These are phyloP conservation scores for Neurospora sublineolata DNA, from an alignment of 495 filamentous ascomycete species.

Conservation along the genomic window DNA sequence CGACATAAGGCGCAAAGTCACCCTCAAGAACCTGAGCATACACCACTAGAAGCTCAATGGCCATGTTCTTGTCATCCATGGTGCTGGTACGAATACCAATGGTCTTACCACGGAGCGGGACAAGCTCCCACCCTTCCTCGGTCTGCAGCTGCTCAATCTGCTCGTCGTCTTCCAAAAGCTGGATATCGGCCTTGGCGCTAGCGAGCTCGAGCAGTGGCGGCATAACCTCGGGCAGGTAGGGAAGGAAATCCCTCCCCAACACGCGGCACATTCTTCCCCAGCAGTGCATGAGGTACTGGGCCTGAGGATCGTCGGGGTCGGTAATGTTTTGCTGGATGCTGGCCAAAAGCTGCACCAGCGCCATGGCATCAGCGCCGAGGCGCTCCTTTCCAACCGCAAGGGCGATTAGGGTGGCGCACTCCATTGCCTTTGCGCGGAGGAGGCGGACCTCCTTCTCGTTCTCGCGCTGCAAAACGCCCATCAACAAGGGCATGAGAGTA, in stretches of 20 bases:
- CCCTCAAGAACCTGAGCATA: slow-evolving; percentile 91
- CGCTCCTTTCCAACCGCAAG: slow-evolving; percentile 88
- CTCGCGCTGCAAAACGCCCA: slow-evolving; percentile 76
- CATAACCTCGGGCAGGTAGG: slow-evolving; percentile 87
- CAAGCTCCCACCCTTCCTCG: slow-evolving; percentile 96
- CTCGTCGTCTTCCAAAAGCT: slow-evolving; percentile 90
- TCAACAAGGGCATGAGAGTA: slow-evolving; percentile 85
- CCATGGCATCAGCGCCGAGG: slow-evolving; percentile 76
- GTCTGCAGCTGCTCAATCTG: slow-evolving; percentile 85
- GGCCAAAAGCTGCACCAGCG: slow-evolving; percentile 74
- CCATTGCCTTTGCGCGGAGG: slow-evolving; percentile 96
- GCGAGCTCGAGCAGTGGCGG: slow-evolving; percentile 85
- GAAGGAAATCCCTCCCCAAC: slow-evolving; percentile 78
- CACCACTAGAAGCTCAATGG: slow-evolving; percentile 92
- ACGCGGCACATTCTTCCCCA: slow-evolving; percentile 99
- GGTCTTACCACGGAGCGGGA: slow-evolving; percentile 90
- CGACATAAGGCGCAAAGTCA: slow-evolving; percentile 82
- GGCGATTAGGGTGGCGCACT: slow-evolving; percentile 95
- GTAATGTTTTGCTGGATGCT: slow-evolving; percentile 77
- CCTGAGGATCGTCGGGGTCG: slow-evolving; percentile 91
- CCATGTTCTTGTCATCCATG: slow-evolving; percentile 97
- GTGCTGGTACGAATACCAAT: slow-evolving; percentile 97
- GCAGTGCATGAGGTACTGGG: slow-evolving; percentile 94
- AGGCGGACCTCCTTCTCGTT: slow-evolving; percentile 86
- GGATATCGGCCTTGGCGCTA: slow-evolving; percentile 93